Evolutionary conservation across 805 yeast genomes (phyloP), one percentile per base, ranked within the genome.

Genomic region (Jamesozyma lodderae): DNA sequence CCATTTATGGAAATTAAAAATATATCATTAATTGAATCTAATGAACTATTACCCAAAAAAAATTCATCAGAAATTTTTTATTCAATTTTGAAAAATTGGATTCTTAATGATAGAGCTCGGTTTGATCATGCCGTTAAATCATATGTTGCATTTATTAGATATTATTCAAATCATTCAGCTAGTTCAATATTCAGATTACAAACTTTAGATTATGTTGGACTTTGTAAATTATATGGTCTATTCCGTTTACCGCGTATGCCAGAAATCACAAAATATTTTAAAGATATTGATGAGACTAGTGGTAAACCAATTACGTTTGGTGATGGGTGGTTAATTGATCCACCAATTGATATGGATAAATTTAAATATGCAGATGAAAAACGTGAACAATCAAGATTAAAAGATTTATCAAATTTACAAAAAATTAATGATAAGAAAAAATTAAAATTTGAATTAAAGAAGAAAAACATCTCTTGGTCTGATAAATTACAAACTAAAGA

Each of bases 231-330:
- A 65, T 87, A 82, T 58, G 95, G 96, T 1, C 60, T 92, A 2
- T 60, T 84, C 31, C 69, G 96, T 48, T 62, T 90, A 41, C 99
- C 99, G 7, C 76, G 79, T 48, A 92, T 94, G 97, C 98, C 98
- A 0, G 99, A 92, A 55, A 63, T 77, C 23, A 71, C 79, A 17
- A 66, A 64, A 38, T 66, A 70, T 47, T 64, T 78, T 2, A 47
- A 62, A 27, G 46, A 55, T 11, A 73, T 53, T 10, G 74, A 70
- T 51, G 83, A 87, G 0, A 74, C 70, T 36, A 36, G 37, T 10
- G 36, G 22, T n/a, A 32, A 46, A 35, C 14, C n/a, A n/a, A 36
- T 53, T 23, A 26, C 38, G n/a, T 48, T 42, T 33, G 43, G 35
- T 14, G 79, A 76, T 44, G 96, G 96, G 1, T 85, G 88, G 86